These are phyloP conservation scores for Jaapia argillacea DNA, from an alignment of 768 basidiomycete species.

Conservation along the genomic window DNA sequence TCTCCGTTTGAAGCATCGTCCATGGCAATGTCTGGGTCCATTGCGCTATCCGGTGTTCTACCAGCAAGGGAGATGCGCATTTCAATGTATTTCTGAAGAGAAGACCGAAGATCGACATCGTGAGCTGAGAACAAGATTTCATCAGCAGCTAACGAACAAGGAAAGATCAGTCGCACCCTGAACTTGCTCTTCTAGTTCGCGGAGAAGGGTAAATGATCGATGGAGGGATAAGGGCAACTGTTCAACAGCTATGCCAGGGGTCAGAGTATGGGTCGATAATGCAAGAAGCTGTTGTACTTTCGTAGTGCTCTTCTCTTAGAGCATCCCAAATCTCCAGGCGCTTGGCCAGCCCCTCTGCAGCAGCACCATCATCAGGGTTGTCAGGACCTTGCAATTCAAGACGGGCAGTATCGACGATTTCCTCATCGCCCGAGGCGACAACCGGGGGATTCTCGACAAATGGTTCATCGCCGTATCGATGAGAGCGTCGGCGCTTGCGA, in stretches of 20 bases:
- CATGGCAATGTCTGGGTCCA: no score
- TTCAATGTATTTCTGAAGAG: constrained; percentile 41
- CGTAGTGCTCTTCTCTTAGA: constrained; percentile 71
- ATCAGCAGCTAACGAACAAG: no score
- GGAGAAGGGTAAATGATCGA: constrained; percentile 58
- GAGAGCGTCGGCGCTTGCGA: constrained; percentile 25
- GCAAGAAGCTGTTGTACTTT: constrained; percentile 32
- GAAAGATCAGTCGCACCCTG: no score
- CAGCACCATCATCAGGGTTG: no score
- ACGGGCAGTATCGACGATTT: constrained; percentile 8
- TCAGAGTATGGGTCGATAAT: constrained; percentile 1
- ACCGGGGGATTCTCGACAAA: constrained; percentile 23
- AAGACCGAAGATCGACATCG: constrained; percentile 29
- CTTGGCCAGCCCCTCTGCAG: constrained; percentile 21
- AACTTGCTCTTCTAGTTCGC: constrained; percentile 63
- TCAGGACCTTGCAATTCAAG: no score
- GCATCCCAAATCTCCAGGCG: constrained; percentile 65
- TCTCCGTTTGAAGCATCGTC: no score
- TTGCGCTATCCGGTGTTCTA: no score
- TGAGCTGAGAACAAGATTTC: constrained; percentile 24
- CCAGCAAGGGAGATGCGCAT: no score
- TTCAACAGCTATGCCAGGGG: constrained; percentile 46
- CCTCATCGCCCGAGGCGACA: constrained; percentile 12
- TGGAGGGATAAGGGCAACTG: constrained; percentile 70
- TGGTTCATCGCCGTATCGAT: constrained; percentile 29